These are phyloP conservation scores for Copromyces sp. DNA, from an alignment of 495 filamentous ascomycete genomes.

Conservation along the genomic window DNA sequence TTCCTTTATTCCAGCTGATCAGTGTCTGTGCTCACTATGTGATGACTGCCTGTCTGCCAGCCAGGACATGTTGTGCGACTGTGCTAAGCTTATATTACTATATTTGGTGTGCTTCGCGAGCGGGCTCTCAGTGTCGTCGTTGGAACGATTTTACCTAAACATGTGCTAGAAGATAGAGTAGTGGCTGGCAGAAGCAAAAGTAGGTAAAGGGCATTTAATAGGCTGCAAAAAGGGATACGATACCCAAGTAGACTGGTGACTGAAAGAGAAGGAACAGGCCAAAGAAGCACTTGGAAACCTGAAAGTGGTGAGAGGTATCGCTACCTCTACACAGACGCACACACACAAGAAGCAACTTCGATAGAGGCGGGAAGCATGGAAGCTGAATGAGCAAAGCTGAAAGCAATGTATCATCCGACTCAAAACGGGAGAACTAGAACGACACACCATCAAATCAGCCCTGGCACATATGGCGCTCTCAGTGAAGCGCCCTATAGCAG, in stretches of 20 bases:
- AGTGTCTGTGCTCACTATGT: background rate
- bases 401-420: background rate
- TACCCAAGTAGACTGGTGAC: too few species aligned
- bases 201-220: background rate
- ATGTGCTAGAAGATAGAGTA: background rate
- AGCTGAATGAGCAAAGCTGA: background rate
- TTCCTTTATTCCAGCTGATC: background rate
- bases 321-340: background rate
- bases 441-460: background rate
- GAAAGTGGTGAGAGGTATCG: background rate
- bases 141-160: background rate
- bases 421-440: background rate
- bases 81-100: background rate
- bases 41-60: background rate
- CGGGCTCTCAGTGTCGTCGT: background rate
- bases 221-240: background rate
- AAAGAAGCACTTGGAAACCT: background rate
- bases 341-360: background rate
- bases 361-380: background rate
- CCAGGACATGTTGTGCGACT: background rate
- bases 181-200: background rate
- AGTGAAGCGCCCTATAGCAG: background rate
- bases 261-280: background rate
- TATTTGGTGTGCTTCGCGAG: background rate
- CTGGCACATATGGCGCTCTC: background rate